Evolutionary conservation across 129 eudicot genomes (phyloP), one percentile per base, ranked within the genome.

Genomic region (Saussurea involucrata): DNA sequence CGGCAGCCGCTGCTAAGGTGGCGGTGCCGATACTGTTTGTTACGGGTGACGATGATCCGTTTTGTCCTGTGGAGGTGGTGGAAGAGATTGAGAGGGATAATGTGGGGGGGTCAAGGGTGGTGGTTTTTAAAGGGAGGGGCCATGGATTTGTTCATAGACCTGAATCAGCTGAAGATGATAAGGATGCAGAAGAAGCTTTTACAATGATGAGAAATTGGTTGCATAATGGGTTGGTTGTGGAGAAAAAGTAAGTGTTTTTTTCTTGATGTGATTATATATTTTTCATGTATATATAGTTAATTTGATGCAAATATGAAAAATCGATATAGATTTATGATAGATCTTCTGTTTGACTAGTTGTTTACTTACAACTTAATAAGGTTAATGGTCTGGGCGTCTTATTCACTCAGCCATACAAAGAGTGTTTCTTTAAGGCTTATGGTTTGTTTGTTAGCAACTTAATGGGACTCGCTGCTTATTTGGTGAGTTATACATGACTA

Each of bases 121-220:
- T 87, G 73, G 83, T 93, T 27, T 93, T 87, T 27, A 72, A 85
- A 69, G 98, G 97, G 17, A 87, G 97, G 78, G 97, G 98, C 17
- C 97, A 93, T 78, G 97, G 93, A 0, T 93, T 93, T 72, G 96
- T 85, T 21, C 97, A 93, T 74, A 75, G 95, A 25, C 98, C 98
- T 0, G 74, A 81, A n/a, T 78, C 90, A 27, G 76, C 78, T 0
- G 98, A 93, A 83, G 98, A 93, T 66, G 98, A 93, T 80, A 83
- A 42, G 33, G 98, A 90, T 82, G 98, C 98, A 8, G 97, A 93
- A 60, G 79, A 85, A 20, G 98, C 98, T 46, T 93, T 93, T 71
- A 12, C 25, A 74, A 74, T 89, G 49, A 74, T 89, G 91, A 90
- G 98, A 83, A 88, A 89, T 74, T 93, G 98, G 98, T 72, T 93